Evolutionary conservation across 371 early-diverging fungal genomes (phyloP).

Genomic region (Rhizopus microsporus): DNA sequence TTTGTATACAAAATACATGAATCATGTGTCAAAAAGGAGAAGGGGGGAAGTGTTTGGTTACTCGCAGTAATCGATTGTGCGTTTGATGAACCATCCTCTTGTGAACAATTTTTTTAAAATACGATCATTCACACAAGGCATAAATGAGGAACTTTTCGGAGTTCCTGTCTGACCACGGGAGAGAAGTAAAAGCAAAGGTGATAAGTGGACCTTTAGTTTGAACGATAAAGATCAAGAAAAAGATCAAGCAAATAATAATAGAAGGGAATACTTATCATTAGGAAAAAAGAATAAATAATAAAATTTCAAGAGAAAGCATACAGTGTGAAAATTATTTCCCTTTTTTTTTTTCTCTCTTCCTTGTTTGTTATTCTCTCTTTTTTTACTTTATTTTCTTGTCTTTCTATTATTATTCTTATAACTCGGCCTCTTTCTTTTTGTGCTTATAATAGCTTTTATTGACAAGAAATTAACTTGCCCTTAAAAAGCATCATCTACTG

Average conservation of each 20-base stretch:
- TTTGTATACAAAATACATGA: no score
- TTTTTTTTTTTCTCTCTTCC: background rate
- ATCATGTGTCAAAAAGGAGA: no score
- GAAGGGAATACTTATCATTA: background rate
- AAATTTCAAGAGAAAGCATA: background rate
- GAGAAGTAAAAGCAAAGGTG: background rate
- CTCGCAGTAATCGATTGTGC: no score
- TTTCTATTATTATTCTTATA: background rate
- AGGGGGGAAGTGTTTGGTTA: no score
- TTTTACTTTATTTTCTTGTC: background rate
- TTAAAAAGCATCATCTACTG: background rate
- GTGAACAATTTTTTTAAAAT: no score
- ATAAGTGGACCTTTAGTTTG: background rate
- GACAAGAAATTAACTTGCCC: background rate
- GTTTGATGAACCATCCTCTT: no score
- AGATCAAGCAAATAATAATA: background rate
- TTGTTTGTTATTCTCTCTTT: background rate
- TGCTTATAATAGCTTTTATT: background rate
- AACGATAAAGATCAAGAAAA: background rate
- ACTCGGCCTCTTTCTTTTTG: background rate
- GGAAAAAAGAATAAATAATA: background rate
- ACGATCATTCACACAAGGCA: background rate
- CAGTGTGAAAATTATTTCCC: slow-evolving; percentile 3
- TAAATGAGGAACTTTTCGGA: background rate
- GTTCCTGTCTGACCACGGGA: slow-evolving; percentile 1